phyloP scores from a whole-genome alignment of 164 flowering plant genomes.

The Kingdonia uniflora region DNA sequence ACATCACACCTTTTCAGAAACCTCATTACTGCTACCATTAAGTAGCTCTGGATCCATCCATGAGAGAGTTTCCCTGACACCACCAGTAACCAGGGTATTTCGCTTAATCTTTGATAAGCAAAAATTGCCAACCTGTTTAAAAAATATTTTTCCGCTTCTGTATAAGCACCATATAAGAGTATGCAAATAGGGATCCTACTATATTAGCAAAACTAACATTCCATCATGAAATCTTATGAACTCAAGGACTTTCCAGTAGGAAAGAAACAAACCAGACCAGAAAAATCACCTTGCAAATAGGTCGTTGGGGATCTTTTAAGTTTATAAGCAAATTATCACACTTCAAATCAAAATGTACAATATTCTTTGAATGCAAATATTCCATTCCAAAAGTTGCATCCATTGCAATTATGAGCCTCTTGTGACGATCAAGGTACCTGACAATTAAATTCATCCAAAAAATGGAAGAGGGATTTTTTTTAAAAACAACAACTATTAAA shows the following conservation, averaged over 20 bases:
- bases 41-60: constrained; percentile 99
- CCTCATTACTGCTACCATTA: constrained; percentile 93
- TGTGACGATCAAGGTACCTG: constrained; percentile 84
- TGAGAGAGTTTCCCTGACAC: constrained; percentile 93
- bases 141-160: too few relatives aligned
- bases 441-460: too few relatives aligned
- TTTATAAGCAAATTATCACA: constrained; percentile 95
- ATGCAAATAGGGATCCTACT: too few relatives aligned
- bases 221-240: too few relatives aligned
- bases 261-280: too few relatives aligned
- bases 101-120: constrained; percentile 91
- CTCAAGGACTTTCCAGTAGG: too few relatives aligned
- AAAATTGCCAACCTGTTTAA: constrained; percentile 84
- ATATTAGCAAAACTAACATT: too few relatives aligned
- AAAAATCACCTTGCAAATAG: constrained; percentile 73
- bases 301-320: constrained; percentile 62
- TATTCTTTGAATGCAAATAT: too few relatives aligned
- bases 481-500: too few relatives aligned
- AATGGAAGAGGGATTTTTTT: neutral
- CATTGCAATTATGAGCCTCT: constrained; percentile 85
- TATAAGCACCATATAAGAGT: too few relatives aligned
- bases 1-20: constrained; percentile 78
- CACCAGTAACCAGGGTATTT: constrained; percentile 95
- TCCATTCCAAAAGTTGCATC: constrained; percentile 99
- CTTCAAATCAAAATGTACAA: constrained; percentile 93